Percentiles rank a stretch among this genome's conserved stretches.
These are phyloP conservation scores for Amanita inopinata DNA, from an alignment of 768 basidiomycete species.

Conservation along the genomic window DNA sequence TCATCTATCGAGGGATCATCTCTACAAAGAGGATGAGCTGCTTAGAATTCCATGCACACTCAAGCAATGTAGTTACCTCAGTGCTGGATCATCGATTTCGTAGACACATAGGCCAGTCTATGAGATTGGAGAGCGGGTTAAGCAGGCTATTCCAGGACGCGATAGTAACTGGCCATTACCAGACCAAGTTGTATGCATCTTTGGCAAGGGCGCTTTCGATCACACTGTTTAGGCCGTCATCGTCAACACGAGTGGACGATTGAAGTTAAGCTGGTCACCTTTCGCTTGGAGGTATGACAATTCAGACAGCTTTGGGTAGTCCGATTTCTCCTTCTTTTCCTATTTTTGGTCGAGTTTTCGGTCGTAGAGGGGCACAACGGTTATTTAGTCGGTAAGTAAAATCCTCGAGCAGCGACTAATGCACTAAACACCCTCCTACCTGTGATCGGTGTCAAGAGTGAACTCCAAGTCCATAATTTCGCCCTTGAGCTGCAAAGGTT, in stretches of 20 bases:
- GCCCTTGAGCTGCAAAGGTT: slow-evolving; percentile 58
- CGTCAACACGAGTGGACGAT: slow-evolving; percentile 10
- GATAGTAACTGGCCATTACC: slow-evolving; percentile 30
- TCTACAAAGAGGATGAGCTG: slow-evolving; percentile 27
- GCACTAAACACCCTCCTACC: slow-evolving; percentile 25
- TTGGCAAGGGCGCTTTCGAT: slow-evolving; percentile 85
- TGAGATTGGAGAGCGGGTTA: slow-evolving; percentile 1
- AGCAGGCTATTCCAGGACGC: not conserved
- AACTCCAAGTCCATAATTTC: slow-evolving; percentile 75
- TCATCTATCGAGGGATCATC: slow-evolving; percentile 87
- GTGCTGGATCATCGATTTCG: slow-evolving; percentile 83
- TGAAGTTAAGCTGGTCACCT: slow-evolving; percentile 37
- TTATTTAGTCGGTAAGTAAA: slow-evolving; percentile 39
- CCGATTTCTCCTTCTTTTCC: slow-evolving; percentile 83
- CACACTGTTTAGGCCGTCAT: slow-evolving; percentile 47
- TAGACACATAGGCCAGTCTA: slow-evolving; percentile 93
- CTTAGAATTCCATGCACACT: not conserved
- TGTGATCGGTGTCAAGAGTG: slow-evolving; percentile 60
- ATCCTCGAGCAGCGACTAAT: slow-evolving; percentile 13
- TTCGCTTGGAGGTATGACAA: slow-evolving; percentile 91
- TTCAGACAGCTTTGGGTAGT: slow-evolving; percentile 85
- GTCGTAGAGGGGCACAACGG: slow-evolving; percentile 35
- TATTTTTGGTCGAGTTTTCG: slow-evolving; percentile 38
- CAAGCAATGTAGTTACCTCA: slow-evolving; percentile 37
- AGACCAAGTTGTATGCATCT: slow-evolving; percentile 85